Percentiles rank a stretch among this genome's conserved stretches.
phyloP scores from a whole-genome alignment of 768 basidiomycete genomes.

The Gautieria morchelliformis region DNA sequence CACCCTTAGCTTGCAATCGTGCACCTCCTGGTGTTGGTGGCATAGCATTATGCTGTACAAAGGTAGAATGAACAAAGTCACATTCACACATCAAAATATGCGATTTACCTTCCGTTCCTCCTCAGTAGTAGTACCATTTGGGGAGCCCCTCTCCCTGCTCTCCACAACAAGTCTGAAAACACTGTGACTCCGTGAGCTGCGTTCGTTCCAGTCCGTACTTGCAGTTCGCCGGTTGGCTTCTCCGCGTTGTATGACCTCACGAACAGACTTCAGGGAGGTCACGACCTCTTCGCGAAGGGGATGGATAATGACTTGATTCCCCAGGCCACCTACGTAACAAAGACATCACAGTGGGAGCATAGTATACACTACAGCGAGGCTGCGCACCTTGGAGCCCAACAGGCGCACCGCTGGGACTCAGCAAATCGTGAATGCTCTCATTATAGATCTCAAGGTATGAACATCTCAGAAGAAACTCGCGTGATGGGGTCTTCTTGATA shows the following conservation, averaged over 20 bases:
- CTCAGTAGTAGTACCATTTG: constrained; percentile 18
- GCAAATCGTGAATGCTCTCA: constrained; percentile 77
- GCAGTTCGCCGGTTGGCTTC: constrained; percentile 85
- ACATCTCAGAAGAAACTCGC: constrained; percentile 92
- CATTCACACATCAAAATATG: constrained; percentile 23
- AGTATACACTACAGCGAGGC: constrained; percentile 37
- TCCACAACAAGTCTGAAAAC: constrained; percentile 92
- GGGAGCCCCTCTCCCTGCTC: constrained; percentile 55
- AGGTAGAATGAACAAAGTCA: neutral
- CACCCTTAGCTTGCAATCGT: constrained; percentile 65
- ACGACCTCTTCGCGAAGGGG: constrained; percentile 89
- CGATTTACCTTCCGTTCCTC: constrained; percentile 33
- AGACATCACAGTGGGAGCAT: constrained; percentile 31
- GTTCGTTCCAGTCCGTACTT: constrained; percentile 97
- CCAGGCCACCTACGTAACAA: constrained; percentile 53
- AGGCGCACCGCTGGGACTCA: constrained; percentile 22
- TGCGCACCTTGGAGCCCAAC: constrained; percentile 17
- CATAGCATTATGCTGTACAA: neutral
- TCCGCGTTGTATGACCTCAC: constrained; percentile 76
- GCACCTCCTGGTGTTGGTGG: constrained; percentile 51
- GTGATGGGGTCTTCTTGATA: constrained; percentile 64
- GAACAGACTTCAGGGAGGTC: constrained; percentile 79
- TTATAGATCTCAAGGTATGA: constrained; percentile 98
- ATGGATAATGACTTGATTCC: constrained; percentile 51
- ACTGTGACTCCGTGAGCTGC: constrained; percentile 89